Evolutionary conservation across 306 rosid genomes (phyloP), one percentile per base, ranked within the genome.

Genomic region (Elaeagnus macrophylla): DNA sequence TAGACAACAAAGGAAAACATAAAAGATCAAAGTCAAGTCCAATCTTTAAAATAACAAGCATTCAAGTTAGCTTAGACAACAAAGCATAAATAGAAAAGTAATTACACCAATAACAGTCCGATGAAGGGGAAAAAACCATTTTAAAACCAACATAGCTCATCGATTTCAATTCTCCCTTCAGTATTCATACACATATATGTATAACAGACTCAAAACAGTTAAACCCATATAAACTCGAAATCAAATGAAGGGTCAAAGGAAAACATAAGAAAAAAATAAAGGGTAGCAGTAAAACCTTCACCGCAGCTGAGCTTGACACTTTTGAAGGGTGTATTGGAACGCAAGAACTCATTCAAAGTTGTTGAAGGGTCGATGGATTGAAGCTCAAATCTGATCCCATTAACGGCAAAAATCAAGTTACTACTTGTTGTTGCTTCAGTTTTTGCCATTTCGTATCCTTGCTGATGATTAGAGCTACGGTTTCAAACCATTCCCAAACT

Each of bases 291-390:
- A 39, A 6, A 10, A 85, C 97, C 95, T 85, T 89, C 94, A 44
- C 83, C 95, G 40, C 97, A 90, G 60, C 87, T 56, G 17, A 83
- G 95, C 81, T 86, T 90, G 51, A 59, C 84, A 61, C 97, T 86
- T 81, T 79, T 86, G 78, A 86, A 83, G 61, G 55, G 72, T 60
- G 97, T 90, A 7, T 55, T 75, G 32, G 71, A 37, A 11, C 97
- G 88, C 67, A 86, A 67, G 79, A 86, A 90, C 11, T 81, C 69
- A 5, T 83, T 78, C 75, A 90, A 58, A 65, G 95, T 90, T 8
- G 75, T 83, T 0, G 95, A 90, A 19, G 90, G 95, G 36, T 85
- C 81, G 10, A 79, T 54, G 0, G 54, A 11, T 45, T 72, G 65
- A 53, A 83, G 76, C 67, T 86, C 78, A 65, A 79, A 81, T 62